These are phyloP conservation scores for Saxispiralis lemnorum DNA, from an alignment of 495 filamentous ascomycete species.

Conservation along the genomic window DNA sequence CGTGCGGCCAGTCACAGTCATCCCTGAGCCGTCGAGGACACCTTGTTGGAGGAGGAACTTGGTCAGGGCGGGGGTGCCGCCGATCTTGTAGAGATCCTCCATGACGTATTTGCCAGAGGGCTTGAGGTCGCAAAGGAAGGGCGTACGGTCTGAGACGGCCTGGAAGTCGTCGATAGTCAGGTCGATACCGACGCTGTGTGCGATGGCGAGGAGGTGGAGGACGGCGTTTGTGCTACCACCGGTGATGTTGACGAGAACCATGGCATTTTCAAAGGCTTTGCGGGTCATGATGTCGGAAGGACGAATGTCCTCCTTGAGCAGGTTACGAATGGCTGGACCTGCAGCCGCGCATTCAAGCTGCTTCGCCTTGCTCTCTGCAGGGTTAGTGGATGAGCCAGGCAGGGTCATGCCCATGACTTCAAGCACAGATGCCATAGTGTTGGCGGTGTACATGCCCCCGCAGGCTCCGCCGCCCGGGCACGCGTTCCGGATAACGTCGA, in stretches of 20 bases:
- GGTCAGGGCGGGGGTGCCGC: constrained; percentile 76
- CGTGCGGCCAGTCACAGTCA: constrained; percentile 91
- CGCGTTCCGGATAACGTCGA: constrained; percentile 86
- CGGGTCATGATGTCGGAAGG: constrained; percentile 82
- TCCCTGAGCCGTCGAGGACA: constrained; percentile 66
- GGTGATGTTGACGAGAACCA: constrained; percentile 86
- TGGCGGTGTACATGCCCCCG: constrained; percentile 98
- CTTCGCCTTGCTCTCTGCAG: constrained; percentile 75
- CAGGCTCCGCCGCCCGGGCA: constrained; percentile 89
- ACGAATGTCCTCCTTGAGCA: constrained; percentile 73
- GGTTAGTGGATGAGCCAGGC: constrained; percentile 81
- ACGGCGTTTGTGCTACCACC: constrained; percentile 96
- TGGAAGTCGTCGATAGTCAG: constrained; percentile 98
- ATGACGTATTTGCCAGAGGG: constrained; percentile 95
- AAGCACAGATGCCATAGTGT: constrained; percentile 96
- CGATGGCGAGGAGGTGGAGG: constrained; percentile 90
- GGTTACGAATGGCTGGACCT: constrained; percentile 69
- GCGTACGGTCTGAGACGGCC: constrained; percentile 71
- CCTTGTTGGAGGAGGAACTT: constrained; percentile 86
- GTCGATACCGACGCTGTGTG: constrained; percentile 80
- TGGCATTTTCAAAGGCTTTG: constrained; percentile 87
- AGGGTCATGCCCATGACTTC: constrained; percentile 92
- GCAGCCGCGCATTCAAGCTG: constrained; percentile 67
- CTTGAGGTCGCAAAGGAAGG: constrained; percentile 91
- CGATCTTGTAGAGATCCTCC: constrained; percentile 75